Percentiles rank a stretch among this genome's conserved stretches.
These are phyloP conservation scores for Avena atlantica DNA, from an alignment of 176 grass and related monocot species.

Conservation along the genomic window DNA sequence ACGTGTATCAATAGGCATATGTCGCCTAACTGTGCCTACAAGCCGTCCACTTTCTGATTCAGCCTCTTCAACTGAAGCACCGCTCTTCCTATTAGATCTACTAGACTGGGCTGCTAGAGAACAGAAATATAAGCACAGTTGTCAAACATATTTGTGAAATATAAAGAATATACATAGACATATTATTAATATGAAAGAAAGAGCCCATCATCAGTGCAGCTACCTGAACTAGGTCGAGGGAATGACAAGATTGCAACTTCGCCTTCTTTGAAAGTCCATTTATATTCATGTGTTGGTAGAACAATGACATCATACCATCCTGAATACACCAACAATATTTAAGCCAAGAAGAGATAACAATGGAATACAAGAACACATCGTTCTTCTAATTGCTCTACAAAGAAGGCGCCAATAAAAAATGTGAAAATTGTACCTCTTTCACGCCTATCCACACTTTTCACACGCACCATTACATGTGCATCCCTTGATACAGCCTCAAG, in stretches of 20 bases:
- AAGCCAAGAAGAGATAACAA: background rate
- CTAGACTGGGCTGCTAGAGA: conserved; percentile 67
- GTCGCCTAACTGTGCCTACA: conserved; percentile 89
- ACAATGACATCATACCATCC: conserved; percentile 97
- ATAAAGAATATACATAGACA: background rate
- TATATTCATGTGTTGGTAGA: conserved; percentile 79
- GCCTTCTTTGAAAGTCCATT: conserved; percentile 99
- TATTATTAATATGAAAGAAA: conserved; percentile 33
- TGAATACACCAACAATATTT: conserved; percentile 48
- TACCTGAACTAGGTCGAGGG: conserved; percentile 84
- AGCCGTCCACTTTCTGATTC: conserved; percentile 69
- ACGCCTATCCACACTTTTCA: conserved; percentile 86
- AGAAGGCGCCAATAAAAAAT: background rate
- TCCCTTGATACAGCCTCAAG: conserved; percentile 76
- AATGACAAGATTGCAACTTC: conserved; percentile 91
- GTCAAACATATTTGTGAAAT: background rate
- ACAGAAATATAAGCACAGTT: conserved; percentile 19
- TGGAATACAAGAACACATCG: background rate
- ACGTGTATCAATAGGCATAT: conserved; percentile 91
- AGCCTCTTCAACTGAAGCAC: conserved; percentile 59
- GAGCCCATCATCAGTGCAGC: background rate
- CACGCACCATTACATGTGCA: conserved; percentile 75
- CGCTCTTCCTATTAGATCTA: conserved; percentile 65
- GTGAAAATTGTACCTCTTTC: conserved; percentile 75
- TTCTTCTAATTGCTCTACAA: conserved; percentile 24